phyloP scores from a whole-genome alignment of 164 flowering plant species.

The Aristolochia fimbriata region DNA sequence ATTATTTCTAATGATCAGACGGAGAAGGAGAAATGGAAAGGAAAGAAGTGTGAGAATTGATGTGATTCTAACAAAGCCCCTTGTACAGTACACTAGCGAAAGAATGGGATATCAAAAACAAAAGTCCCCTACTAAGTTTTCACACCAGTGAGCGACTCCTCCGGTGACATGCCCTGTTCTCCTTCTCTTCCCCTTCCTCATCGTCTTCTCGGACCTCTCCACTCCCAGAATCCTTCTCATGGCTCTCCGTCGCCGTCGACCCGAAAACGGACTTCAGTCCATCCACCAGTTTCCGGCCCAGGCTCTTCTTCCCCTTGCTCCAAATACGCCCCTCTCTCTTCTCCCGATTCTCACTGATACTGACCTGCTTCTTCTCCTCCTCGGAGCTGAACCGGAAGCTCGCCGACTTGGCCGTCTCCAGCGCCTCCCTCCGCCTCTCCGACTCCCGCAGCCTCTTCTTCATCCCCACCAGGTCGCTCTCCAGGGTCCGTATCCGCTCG shows the following conservation, averaged over 20 bases:
- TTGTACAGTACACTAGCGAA: too few species aligned
- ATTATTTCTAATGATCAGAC: too few species aligned
- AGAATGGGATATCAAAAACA: too few species aligned
- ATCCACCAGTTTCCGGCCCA: slow-evolving; percentile 32
- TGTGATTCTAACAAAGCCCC: too few species aligned
- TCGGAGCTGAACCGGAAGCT: slow-evolving; percentile 41
- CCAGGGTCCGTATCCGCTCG: slow-evolving; percentile 49
- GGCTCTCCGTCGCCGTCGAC: slow-evolving; percentile 5
- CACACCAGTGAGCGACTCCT: neutral
- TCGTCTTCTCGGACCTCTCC: neutral
- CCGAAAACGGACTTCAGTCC: slow-evolving; percentile 50
- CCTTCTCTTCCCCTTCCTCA: neutral
- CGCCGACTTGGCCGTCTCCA: slow-evolving; percentile 27
- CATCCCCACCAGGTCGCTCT: slow-evolving; percentile 52
- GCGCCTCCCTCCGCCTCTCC: slow-evolving; percentile 7
- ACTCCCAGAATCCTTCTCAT: neutral
- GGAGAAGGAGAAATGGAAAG: too few species aligned
- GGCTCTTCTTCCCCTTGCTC: slow-evolving; percentile 16
- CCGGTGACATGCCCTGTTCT: neutral
- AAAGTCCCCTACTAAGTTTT: neutral
- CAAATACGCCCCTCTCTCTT: neutral
- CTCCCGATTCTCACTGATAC: slow-evolving; percentile 30
- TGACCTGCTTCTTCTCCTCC: slow-evolving; percentile 17
- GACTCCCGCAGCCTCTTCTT: slow-evolving; percentile 30
- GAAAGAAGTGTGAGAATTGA: too few species aligned